Percentiles rank a stretch among this genome's conserved stretches.
phyloP scores from a whole-genome alignment of 495 filamentous ascomycete genomes.

The Articulospora tetracladia region DNA sequence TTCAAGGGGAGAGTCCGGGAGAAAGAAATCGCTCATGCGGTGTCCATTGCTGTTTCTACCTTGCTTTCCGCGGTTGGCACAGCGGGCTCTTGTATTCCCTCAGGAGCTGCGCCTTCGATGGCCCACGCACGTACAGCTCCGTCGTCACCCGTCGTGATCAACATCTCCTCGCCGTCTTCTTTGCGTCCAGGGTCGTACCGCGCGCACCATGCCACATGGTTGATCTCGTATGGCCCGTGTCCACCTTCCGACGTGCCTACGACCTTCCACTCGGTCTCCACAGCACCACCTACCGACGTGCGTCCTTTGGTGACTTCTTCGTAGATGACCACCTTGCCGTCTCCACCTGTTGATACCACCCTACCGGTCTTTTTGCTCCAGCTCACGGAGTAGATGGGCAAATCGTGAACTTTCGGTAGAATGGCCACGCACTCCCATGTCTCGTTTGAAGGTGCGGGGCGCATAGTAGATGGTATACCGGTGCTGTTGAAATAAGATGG shows the following conservation, averaged over 20 bases:
- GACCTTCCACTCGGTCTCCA: slow-evolving; percentile 64
- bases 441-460: slow-evolving; percentile 65
- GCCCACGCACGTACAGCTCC: slow-evolving; percentile 72
- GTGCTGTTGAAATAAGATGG: slow-evolving; percentile 30
- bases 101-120: slow-evolving; percentile 26
- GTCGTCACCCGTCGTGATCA: slow-evolving; percentile 79
- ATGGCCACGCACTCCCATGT: slow-evolving; percentile 71
- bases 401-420: slow-evolving; percentile 70
- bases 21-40: too few relatives aligned
- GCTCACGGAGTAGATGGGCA: slow-evolving; percentile 72
- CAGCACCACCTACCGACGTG: slow-evolving; percentile 28
- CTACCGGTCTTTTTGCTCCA: slow-evolving; percentile 77
- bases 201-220: slow-evolving; percentile 79
- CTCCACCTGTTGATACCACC: slow-evolving; percentile 79
- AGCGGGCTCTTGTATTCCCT: neutral
- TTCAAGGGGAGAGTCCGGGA: too few relatives aligned
- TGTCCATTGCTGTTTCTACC: too few relatives aligned
- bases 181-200: slow-evolving; percentile 50
- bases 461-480: slow-evolving; percentile 76
- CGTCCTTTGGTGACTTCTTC: slow-evolving; percentile 34
- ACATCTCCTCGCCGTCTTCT: slow-evolving; percentile 61
- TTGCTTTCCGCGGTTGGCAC: neutral
- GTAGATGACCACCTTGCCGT: slow-evolving; percentile 82
- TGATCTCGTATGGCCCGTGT: slow-evolving; percentile 91
- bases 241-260: slow-evolving; percentile 61